A percentile compares a stretch with the other conserved stretches of the same genome.
Evolutionary conservation across 2,329 filamentous ascomycete genomes (phyloP).

Genomic region (Exophiala xenobiotica): DNA sequence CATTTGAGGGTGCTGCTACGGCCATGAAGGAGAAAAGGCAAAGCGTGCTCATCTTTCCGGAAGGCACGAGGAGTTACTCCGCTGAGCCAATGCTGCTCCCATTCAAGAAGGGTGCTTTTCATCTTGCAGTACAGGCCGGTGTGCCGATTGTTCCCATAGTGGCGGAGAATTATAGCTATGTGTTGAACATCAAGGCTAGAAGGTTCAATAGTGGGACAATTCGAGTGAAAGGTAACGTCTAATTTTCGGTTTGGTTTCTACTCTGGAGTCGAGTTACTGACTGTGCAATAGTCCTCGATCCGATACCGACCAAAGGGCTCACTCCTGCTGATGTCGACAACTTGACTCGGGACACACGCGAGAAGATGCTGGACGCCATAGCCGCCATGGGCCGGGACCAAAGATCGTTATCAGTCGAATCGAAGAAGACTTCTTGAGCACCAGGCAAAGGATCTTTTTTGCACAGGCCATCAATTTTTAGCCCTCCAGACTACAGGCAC

Average conservation of each 20-base stretch:
- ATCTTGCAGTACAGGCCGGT: constrained; percentile 88
- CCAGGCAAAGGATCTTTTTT: neutral
- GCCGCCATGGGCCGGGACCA: constrained; percentile 38
- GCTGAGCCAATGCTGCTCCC: constrained; percentile 77
- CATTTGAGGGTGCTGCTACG: constrained; percentile 77
- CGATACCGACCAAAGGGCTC: constrained; percentile 73
- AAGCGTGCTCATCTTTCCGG: constrained; percentile 58
- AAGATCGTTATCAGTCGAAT: constrained; percentile 8
- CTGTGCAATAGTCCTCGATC: constrained; percentile 64
- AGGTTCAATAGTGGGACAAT: constrained; percentile 69
- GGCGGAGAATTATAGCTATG: constrained; percentile 73
- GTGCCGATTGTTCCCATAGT: constrained; percentile 89
- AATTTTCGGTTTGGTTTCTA: neutral
- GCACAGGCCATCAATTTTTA: neutral
- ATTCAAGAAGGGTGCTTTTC: constrained; percentile 99
- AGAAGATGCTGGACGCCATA: constrained; percentile 69
- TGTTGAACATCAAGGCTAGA: constrained; percentile 64
- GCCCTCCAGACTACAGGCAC: no score
- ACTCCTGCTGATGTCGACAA: constrained; percentile 74
- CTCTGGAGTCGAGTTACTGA: neutral
- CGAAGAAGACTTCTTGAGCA: constrained; percentile 17
- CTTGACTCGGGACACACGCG: constrained; percentile 65
- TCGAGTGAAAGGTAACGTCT: constrained; percentile 67
- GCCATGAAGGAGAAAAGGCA: constrained; percentile 73
- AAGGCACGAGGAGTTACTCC: constrained; percentile 89